These are phyloP conservation scores for Pythium sp. DNA, from an alignment of 352 stramenopile species.

Conservation along the genomic window DNA sequence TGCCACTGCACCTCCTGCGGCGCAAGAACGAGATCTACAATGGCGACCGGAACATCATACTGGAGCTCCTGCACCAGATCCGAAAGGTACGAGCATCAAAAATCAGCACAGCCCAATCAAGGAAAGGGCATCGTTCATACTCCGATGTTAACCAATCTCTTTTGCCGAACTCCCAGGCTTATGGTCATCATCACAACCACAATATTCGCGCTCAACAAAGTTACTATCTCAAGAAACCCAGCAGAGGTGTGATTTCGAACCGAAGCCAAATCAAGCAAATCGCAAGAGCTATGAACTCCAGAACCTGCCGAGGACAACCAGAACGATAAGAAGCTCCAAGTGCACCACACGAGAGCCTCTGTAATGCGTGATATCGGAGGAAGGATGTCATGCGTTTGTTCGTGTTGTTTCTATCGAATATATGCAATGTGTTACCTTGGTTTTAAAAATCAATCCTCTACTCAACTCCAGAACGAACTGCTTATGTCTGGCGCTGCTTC, in stretches of 20 bases:
- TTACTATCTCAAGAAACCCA: not conserved
- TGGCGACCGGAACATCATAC: slow-evolving; percentile 29
- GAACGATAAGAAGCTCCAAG: not conserved
- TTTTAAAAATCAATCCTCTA: slow-evolving; percentile 4
- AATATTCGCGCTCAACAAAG: not conserved
- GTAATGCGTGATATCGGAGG: not conserved
- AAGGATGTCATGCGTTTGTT: not conserved
- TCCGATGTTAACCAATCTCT: not conserved
- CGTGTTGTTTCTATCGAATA: not conserved
- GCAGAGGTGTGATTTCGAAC: not conserved
- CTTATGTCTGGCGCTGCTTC: slow-evolving; percentile 82
- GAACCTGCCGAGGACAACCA: not conserved
- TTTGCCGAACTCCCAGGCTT: not conserved
- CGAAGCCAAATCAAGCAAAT: not conserved
- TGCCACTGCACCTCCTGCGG: slow-evolving; percentile 48
- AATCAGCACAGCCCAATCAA: no score
- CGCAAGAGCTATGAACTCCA: not conserved
- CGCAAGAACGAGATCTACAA: slow-evolving; percentile 37
- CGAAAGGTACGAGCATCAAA: slow-evolving; percentile 25
- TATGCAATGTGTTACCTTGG: slow-evolving; percentile 1
- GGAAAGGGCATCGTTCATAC: no score
- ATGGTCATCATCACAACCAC: slow-evolving; percentile 7
- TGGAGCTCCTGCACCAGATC: slow-evolving; percentile 45
- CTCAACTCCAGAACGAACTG: slow-evolving; percentile 3
- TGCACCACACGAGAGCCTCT: not conserved